A percentile compares a stretch with the other conserved stretches of the same genome.
These are phyloP conservation scores for Pythium vanterpoolii DNA, from an alignment of 352 stramenopile species.

Conservation along the genomic window DNA sequence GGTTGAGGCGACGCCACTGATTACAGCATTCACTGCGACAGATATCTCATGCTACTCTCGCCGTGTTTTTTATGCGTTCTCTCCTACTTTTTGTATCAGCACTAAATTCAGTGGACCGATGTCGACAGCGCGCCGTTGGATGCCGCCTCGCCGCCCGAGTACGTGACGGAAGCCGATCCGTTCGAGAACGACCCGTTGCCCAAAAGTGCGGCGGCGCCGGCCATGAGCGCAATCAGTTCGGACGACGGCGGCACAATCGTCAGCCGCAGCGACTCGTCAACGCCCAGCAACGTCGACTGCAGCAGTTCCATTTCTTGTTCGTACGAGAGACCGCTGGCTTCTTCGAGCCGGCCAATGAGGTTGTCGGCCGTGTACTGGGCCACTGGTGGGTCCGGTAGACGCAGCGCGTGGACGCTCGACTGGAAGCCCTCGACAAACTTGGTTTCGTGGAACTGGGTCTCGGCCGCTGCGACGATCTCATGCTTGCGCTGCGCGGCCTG, in stretches of 20 bases:
- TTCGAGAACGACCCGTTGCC: slow-evolving; percentile 13
- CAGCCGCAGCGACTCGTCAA: slow-evolving; percentile 45
- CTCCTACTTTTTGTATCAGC: too few species aligned
- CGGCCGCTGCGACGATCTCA: slow-evolving; percentile 58
- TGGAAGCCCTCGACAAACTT: slow-evolving; percentile 54
- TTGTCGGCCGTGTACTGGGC: slow-evolving; percentile 31
- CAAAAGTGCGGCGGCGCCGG: slow-evolving; percentile 19
- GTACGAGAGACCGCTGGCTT: slow-evolving; percentile 39
- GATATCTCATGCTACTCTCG: background rate
- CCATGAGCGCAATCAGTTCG: slow-evolving; percentile 67
- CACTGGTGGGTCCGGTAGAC: slow-evolving; percentile 29
- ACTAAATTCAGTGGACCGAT: too few species aligned
- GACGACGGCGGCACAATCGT: slow-evolving; percentile 50
- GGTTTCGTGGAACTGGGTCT: slow-evolving; percentile 47
- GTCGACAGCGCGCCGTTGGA: too few species aligned
- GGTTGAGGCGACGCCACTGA: background rate
- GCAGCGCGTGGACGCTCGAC: slow-evolving; percentile 40
- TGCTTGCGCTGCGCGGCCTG: slow-evolving; percentile 75
- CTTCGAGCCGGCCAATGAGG: slow-evolving; percentile 48
- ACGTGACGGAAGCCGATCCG: slow-evolving; percentile 5
- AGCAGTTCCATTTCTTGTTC: slow-evolving; percentile 61
- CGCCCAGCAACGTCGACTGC: slow-evolving; percentile 34
- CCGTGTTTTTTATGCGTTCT: too few species aligned
- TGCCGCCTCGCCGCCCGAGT: background rate
- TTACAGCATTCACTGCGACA: background rate